A percentile compares a stretch with the other conserved stretches of the same genome.
phyloP scores from a whole-genome alignment of 2,329 filamentous ascomycete genomes.

The Aspergillus sp. region DNA sequence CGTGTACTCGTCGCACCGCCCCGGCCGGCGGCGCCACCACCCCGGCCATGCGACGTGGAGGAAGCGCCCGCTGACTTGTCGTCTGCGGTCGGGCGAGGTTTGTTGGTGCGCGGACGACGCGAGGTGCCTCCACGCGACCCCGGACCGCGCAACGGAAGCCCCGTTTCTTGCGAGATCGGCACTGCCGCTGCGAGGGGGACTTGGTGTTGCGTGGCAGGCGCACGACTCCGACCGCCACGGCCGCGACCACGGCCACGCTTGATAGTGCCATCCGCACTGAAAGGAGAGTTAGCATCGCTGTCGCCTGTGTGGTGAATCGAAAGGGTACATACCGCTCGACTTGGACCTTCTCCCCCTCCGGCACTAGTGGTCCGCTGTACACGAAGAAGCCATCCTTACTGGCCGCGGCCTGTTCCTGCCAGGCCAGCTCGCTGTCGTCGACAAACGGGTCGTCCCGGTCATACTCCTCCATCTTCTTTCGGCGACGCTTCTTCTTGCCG shows the following conservation, averaged over 20 bases:
- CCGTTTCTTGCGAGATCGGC: slow-evolving; percentile 85
- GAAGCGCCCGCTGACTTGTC: slow-evolving; percentile 68
- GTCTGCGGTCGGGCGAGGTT: slow-evolving; percentile 76
- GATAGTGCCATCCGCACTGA: slow-evolving; percentile 69
- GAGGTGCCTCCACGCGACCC: slow-evolving; percentile 75
- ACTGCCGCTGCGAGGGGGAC: slow-evolving; percentile 75
- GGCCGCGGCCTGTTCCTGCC: slow-evolving; percentile 92
- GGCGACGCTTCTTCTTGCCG: slow-evolving; percentile 70
- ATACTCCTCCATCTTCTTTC: slow-evolving; percentile 68
- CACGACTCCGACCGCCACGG: slow-evolving; percentile 53
- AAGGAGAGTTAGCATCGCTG: slow-evolving; percentile 16
- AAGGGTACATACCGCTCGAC: slow-evolving; percentile 56
- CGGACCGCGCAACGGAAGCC: slow-evolving; percentile 66
- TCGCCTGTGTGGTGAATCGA: background rate
- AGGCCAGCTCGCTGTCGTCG: slow-evolving; percentile 90
- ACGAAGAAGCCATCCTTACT: slow-evolving; percentile 98
- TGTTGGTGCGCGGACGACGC: slow-evolving; percentile 83
- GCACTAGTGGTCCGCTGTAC: slow-evolving; percentile 87
- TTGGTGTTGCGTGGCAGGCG: slow-evolving; percentile 66
- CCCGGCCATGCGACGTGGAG: slow-evolving; percentile 27
- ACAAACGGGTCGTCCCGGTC: slow-evolving; percentile 68
- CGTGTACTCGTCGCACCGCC: slow-evolving; percentile 26
- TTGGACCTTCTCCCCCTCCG: slow-evolving; percentile 75
- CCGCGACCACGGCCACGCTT: slow-evolving; percentile 61
- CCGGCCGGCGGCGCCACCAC: slow-evolving; percentile 26